These are phyloP conservation scores for Lactifluus rugatus DNA, from an alignment of 768 basidiomycete species.

Conservation along the genomic window DNA sequence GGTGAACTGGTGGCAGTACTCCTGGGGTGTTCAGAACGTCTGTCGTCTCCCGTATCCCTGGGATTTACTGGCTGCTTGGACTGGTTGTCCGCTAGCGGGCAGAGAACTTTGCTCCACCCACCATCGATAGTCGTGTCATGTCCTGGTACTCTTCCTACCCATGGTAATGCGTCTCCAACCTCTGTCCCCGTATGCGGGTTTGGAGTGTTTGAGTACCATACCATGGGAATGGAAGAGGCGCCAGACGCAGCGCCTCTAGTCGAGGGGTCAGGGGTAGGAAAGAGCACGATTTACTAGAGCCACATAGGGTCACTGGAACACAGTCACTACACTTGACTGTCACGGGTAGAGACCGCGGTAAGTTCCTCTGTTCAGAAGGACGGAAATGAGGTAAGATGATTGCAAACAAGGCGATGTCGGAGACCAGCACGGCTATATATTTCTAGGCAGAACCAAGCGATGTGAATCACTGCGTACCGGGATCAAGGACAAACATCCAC, in stretches of 20 bases:
- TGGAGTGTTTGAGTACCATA: constrained; percentile 28
- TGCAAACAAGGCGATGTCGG: background rate
- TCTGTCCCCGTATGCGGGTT: constrained; percentile 5
- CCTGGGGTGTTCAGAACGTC: background rate
- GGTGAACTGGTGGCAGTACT: background rate
- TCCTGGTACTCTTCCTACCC: constrained; percentile 27
- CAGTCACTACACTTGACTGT: background rate
- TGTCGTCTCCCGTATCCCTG: background rate
- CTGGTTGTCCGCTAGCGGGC: background rate
- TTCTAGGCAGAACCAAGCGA: background rate
- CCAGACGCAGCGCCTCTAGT: constrained; percentile 16
- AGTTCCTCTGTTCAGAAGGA: background rate
- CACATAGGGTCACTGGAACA: background rate
- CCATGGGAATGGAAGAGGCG: constrained; percentile 43
- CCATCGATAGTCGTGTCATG: background rate
- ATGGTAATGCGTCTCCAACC: constrained; percentile 21
- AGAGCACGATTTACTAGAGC: background rate
- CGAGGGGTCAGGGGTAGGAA: background rate
- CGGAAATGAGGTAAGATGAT: background rate
- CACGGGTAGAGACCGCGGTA: background rate
- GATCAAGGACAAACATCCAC: background rate
- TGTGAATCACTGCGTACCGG: constrained; percentile 3
- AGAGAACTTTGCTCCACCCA: background rate
- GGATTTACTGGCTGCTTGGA: background rate
- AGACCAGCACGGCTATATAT: background rate